Conservation (phyloP, 2,329 filamentous ascomycete species). For the Daldinia sp. region DNA sequence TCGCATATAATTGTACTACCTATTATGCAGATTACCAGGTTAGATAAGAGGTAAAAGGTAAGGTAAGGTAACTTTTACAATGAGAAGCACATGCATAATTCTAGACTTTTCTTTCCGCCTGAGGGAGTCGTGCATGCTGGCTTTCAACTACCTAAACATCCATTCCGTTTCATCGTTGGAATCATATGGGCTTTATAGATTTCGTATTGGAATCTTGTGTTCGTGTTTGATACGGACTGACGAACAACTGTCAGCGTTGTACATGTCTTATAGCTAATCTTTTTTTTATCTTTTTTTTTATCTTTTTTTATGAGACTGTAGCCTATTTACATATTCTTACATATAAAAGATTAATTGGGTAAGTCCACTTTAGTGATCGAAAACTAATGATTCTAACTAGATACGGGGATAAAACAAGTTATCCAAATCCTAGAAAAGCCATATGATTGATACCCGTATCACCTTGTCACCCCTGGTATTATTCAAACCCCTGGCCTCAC, state of each 20-base stretch:
- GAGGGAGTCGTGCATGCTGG: background rate
- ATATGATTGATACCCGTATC: background rate
- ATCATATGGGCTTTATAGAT: background rate
- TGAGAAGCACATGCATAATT: constrained; percentile 9
- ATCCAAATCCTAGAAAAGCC: background rate
- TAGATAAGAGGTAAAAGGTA: constrained; percentile 1
- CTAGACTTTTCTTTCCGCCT: background rate
- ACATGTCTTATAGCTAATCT: background rate
- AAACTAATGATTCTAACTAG: constrained; percentile 3
- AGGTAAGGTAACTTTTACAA: background rate
- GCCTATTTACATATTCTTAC: background rate
- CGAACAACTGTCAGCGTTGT: background rate
- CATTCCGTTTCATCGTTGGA: background rate
- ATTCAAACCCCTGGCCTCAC: constrained; percentile 9
- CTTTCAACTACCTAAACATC: background rate
- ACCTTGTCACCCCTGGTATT: background rate
- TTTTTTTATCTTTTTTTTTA: background rate
- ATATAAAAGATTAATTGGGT: background rate
- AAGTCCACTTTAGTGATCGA: background rate
- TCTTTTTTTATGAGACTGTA: background rate
- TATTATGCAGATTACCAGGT: background rate
- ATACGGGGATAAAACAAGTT: background rate
- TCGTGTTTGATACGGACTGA: background rate
- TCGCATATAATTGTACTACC: background rate
- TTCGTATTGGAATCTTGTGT: background rate